These are phyloP conservation scores for Aspergillus jensenii DNA, from an alignment of 2,329 filamentous ascomycete species.

Conservation along the genomic window DNA sequence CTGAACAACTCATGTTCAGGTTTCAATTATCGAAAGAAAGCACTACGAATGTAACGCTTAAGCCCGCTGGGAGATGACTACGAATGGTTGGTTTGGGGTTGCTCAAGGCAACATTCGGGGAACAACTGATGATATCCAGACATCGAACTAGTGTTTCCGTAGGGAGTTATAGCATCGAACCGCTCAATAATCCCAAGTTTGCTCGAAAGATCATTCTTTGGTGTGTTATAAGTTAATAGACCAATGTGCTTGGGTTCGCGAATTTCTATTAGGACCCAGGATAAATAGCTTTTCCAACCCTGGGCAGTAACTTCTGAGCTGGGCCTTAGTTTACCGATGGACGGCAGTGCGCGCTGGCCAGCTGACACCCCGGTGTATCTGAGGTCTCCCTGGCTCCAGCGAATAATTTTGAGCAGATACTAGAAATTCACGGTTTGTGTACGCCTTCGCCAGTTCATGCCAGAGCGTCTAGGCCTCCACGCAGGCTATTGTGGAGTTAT, in stretches of 20 bases:
- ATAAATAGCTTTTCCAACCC: background rate
- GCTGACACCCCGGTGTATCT: background rate
- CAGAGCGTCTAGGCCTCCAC: background rate
- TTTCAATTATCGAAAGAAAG: background rate
- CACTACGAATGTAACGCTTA: background rate
- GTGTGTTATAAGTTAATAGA: background rate
- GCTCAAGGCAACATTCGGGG: background rate
- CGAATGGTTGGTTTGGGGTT: background rate
- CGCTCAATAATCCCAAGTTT: background rate
- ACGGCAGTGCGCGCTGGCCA: background rate
- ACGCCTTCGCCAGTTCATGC: background rate
- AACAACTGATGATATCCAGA: background rate
- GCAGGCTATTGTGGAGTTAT: background rate
- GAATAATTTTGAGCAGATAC: too few relatives aligned
- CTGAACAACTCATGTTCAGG: background rate
- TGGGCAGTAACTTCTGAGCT: background rate
- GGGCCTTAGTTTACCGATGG: background rate
- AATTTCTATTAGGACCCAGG: background rate
- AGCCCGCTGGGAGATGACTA: background rate
- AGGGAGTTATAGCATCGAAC: background rate
- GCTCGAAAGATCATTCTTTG: background rate
- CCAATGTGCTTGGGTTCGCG: background rate
- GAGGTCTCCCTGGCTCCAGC: too few relatives aligned
- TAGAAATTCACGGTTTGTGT: background rate
- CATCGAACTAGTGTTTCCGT: background rate